Conservation (phyloP, 345 rosid genomes). For the Abelmoschus esculentus region DNA sequence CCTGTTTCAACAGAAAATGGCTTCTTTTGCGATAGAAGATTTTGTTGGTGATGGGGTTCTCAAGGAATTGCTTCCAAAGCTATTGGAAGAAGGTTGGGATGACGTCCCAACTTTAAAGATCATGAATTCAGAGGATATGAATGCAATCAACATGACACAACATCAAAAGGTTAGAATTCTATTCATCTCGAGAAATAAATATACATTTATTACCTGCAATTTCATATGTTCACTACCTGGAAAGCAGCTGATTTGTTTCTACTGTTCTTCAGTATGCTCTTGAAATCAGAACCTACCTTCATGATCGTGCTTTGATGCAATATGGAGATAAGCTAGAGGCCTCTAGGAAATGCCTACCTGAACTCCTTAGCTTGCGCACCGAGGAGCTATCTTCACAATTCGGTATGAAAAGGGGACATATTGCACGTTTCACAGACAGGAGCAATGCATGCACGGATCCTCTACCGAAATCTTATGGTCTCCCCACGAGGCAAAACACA, state of each 20-base stretch:
- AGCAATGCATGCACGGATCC: conserved; percentile 36
- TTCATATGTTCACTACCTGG: neutral
- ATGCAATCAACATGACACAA: conserved; percentile 42
- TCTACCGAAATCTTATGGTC: conserved; percentile 17
- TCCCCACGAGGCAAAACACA: conserved; percentile 14
- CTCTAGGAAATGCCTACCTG: conserved; percentile 31
- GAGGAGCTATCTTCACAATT: conserved; percentile 35
- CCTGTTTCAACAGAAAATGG: conserved; percentile 27
- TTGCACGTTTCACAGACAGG: conserved; percentile 44
- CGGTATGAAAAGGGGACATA: conserved; percentile 57
- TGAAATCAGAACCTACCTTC: conserved; percentile 60
- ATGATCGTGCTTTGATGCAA: conserved; percentile 49
- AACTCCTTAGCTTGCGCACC: conserved; percentile 33
- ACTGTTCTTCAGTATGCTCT: conserved; percentile 37
- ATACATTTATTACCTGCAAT: no score
- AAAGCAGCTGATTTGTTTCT: neutral
- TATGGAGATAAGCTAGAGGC: conserved; percentile 50
- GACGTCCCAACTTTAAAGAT: conserved; percentile 65
- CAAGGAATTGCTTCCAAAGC: conserved; percentile 39
- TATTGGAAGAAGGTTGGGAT: conserved; percentile 68
- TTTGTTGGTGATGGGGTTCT: conserved; percentile 50
- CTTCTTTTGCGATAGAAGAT: conserved; percentile 52
- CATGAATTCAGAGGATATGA: conserved; percentile 54
- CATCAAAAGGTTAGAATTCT: conserved; percentile 37
- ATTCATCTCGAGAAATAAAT: neutral